Base-by-base conservation (phyloP, 1,284 basidiomycete genomes). In the Wallemia hederae region DNA sequence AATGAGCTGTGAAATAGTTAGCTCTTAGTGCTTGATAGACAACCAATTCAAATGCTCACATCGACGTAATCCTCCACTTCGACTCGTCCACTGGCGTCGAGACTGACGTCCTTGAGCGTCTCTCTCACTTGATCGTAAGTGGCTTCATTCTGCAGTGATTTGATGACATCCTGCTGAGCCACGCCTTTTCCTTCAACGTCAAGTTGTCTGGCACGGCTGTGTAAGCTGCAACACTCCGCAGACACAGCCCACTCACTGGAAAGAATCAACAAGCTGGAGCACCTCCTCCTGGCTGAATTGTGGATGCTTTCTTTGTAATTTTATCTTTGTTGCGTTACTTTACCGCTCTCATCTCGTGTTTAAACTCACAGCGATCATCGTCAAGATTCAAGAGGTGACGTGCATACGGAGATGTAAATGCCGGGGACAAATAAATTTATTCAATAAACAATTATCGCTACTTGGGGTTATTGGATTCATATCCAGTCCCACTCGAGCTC, bases 1-100 rank as follows among this genome's bases (percentile, higher is more conserved):
- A 64, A 85, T 82, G 63, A 92, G 78, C 82, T 86, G 64, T 28
- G 1, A 34, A 27, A 28, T 34, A 9, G 56, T 58, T 28, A 26
- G n/a, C 7, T 24, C 3, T n/a, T n/a, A n/a, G n/a, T n/a, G 61
- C 1, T 39, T 58, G 63, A 63, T 39, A 62, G 62, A 62, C 64
- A 66, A 59, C 57, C 55, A 31, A 55, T 55, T 25, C 60, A 60
- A 24, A 24, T 11, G 63, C 79, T 62, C 67, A 87, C 85, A 76
- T 92, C 89, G 59, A 98, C 90, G 81, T 90, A 98, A 71, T 98
- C 92, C 66, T 98, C 94, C 62, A 98, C 75, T 72, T 97, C 94
- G 62, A 99, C 82, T 69, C 90, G 87, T 33, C 94, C 94, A 66
- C 84, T 88, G 5, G 92, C 83, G 69, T 98, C 92, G 55, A 97